Evolutionary conservation across 2,329 filamentous ascomycete genomes (phyloP).

Genomic region (Gremmenia infestans): DNA sequence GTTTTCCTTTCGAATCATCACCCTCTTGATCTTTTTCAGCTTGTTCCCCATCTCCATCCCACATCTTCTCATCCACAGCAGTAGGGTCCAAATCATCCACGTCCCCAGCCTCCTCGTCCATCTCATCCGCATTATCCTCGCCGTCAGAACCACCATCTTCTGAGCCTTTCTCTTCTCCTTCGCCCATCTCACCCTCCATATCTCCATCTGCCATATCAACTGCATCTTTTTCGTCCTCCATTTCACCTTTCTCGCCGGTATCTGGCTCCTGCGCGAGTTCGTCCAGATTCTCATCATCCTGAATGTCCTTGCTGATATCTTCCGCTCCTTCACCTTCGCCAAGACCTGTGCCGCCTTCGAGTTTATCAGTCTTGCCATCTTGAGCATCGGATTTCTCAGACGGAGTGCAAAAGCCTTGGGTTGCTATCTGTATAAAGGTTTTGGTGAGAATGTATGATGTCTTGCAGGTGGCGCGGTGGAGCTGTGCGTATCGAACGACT

Average conservation of each 20-base stretch:
- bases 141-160: slow-evolving; percentile 60
- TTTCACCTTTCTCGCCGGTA: slow-evolving; percentile 52
- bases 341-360: slow-evolving; percentile 88
- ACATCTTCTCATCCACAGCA: slow-evolving; percentile 97
- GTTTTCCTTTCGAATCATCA: slow-evolving; percentile 65
- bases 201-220: slow-evolving; percentile 93
- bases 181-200: slow-evolving; percentile 77
- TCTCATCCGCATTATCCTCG: slow-evolving; percentile 63
- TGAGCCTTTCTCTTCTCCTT: slow-evolving; percentile 57
- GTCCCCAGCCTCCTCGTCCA: slow-evolving; percentile 86
- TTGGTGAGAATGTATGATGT: slow-evolving; percentile 72
- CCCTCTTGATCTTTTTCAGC: slow-evolving; percentile 78
- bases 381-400: slow-evolving; percentile 72
- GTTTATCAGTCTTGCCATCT: slow-evolving; percentile 65
- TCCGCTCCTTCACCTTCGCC: slow-evolving; percentile 94
- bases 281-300: slow-evolving; percentile 85
- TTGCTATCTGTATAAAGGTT: slow-evolving; percentile 71
- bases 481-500: slow-evolving; percentile 51
- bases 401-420: slow-evolving; percentile 87
- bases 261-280: slow-evolving; percentile 85
- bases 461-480: slow-evolving; percentile 68
- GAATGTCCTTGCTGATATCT: slow-evolving; percentile 96
- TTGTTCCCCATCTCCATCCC: slow-evolving; percentile 80
- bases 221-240: slow-evolving; percentile 77
- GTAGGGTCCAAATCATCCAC: slow-evolving; percentile 87